A percentile compares a stretch with the other conserved stretches of the same genome.
Conservation (phyloP, 2,329 filamentous ascomycete genomes). For the Delphinella strobiligena region DNA sequence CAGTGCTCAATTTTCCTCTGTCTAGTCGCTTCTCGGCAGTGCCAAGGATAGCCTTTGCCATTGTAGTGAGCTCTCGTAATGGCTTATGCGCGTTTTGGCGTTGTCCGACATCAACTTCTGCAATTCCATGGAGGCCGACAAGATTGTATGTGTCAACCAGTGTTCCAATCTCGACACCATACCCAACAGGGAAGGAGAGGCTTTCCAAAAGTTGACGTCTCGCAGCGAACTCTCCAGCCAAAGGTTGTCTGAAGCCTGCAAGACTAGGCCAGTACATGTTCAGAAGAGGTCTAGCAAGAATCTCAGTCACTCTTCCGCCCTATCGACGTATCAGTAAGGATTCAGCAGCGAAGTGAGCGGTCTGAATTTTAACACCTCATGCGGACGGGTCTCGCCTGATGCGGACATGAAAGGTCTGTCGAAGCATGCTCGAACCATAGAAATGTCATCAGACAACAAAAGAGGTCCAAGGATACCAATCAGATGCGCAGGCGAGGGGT, state of each 20-base stretch:
- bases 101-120: slow-evolving; percentile 2
- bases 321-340: too few relatives aligned
- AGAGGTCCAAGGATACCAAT: slow-evolving; percentile 3
- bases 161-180: slow-evolving; percentile 5
- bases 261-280: slow-evolving; percentile 4
- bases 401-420: slow-evolving; percentile 3
- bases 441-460: background rate
- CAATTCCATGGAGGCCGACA: slow-evolving; percentile 1
- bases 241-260: slow-evolving; percentile 4
- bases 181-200: slow-evolving; percentile 4
- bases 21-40: background rate
- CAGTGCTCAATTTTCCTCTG: background rate
- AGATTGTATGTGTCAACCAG: slow-evolving; percentile 4
- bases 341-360: too few relatives aligned
- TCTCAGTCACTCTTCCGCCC: background rate
- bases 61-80: slow-evolving; percentile 2
- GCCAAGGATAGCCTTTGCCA: slow-evolving; percentile 3
- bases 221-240: slow-evolving; percentile 5
- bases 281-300: background rate
- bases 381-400: background rate
- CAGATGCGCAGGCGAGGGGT: slow-evolving; percentile 1
- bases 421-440: slow-evolving; percentile 5
- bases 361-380: too few relatives aligned
- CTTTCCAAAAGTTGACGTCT: slow-evolving; percentile 1
- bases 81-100: slow-evolving; percentile 4